Percentiles rank a stretch among this genome's conserved stretches.
Conservation (phyloP, 1,139 yeast species). For the Pichia sp. region DNA sequence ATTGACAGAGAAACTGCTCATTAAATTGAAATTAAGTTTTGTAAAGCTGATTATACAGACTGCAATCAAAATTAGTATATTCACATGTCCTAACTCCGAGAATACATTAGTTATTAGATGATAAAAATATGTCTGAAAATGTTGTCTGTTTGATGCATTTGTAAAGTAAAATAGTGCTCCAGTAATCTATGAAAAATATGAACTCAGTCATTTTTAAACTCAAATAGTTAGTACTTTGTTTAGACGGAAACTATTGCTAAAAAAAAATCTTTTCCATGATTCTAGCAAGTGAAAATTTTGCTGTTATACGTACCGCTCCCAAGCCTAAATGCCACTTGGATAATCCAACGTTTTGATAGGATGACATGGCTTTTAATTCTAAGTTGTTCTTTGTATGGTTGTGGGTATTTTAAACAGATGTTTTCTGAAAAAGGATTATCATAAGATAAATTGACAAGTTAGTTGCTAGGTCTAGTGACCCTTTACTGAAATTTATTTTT, state of each 20-base stretch:
- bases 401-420: too few relatives aligned
- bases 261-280: background rate
- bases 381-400: too few relatives aligned
- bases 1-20: conserved; percentile 9
- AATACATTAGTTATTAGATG: conserved; percentile 17
- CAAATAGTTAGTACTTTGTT: conserved; percentile 12
- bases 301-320: conserved; percentile 16
- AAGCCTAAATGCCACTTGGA: conserved; percentile 15
- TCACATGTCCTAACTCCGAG: conserved; percentile 20
- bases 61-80: conserved; percentile 18
- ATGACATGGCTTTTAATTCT: too few relatives aligned
- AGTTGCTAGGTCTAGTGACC: too few relatives aligned
- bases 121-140: conserved; percentile 16
- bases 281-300: background rate
- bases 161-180: conserved; percentile 21
- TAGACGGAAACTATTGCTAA: background rate
- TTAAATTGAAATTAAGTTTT: conserved; percentile 10
- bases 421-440: background rate
- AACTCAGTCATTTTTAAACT: too few relatives aligned
- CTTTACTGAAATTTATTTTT: too few relatives aligned
- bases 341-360: conserved; percentile 3
- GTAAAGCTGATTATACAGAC: conserved; percentile 18
- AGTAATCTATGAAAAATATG: conserved; percentile 9
- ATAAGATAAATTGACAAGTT: too few relatives aligned
- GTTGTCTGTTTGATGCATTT: conserved; percentile 18